Conservation (phyloP, 163 green algal genomes). For the Chloromonas sp. region DNA sequence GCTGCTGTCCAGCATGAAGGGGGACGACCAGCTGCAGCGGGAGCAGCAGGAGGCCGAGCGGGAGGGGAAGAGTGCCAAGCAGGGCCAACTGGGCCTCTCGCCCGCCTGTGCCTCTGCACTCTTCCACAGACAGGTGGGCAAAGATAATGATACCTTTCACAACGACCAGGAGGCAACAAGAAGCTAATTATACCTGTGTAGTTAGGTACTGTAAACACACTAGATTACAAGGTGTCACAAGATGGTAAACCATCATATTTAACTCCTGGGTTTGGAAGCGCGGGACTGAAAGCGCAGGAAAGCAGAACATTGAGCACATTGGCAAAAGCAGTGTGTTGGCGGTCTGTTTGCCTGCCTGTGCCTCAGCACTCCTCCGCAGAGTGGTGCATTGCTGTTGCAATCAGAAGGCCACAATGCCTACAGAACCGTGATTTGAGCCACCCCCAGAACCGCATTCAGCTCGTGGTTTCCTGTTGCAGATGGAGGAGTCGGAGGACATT, state of each 20-base stretch:
- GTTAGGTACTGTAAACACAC: background rate
- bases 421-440: too few species aligned
- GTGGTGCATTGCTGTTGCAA: too few species aligned
- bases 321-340: too few species aligned
- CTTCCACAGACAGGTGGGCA: slow-evolving; percentile 19
- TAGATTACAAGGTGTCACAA: too few species aligned
- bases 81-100: slow-evolving; percentile 7
- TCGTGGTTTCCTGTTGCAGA: background rate
- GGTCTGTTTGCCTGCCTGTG: too few species aligned
- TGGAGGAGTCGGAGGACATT: slow-evolving; percentile 38
- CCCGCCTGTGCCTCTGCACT: slow-evolving; percentile 21
- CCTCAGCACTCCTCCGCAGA: too few species aligned
- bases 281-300: too few species aligned
- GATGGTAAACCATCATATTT: too few species aligned
- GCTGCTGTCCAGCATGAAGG: background rate
- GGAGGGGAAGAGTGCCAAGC: background rate
- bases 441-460: too few species aligned
- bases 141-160: background rate
- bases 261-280: too few species aligned
- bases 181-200: background rate
- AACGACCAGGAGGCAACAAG: background rate
- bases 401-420: too few species aligned
- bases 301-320: too few species aligned
- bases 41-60: background rate
- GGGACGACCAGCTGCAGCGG: background rate